Evolutionary conservation across 78 protist genomes (phyloP).

Genomic region (Acrasis kona): DNA sequence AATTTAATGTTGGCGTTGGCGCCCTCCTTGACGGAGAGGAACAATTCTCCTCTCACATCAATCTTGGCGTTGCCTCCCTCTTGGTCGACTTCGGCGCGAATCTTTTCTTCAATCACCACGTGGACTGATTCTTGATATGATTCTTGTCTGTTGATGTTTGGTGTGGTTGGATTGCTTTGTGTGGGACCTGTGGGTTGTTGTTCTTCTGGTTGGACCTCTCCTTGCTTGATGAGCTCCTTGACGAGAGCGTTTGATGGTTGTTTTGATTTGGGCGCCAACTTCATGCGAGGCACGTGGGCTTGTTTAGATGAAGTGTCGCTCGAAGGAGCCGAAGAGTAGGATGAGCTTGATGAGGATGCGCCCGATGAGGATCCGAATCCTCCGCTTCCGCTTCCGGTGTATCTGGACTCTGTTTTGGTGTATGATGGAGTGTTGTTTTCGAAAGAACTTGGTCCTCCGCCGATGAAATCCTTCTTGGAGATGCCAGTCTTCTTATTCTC

Average conservation of each 20-base stretch:
- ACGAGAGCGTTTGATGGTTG: too few relatives aligned
- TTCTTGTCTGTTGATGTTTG: not conserved
- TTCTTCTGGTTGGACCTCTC: not conserved
- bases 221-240: not conserved
- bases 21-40: slow-evolving; percentile 20
- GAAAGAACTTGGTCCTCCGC: too few relatives aligned
- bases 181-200: not conserved
- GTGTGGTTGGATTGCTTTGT: not conserved
- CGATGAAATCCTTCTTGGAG: not conserved
- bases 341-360: too few relatives aligned
- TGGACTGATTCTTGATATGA: not conserved
- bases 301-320: too few relatives aligned
- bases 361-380: too few relatives aligned
- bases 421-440: too few relatives aligned
- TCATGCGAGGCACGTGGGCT: too few relatives aligned
- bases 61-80: slow-evolving; percentile 38
- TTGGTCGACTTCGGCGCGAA: not conserved
- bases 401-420: too few relatives aligned
- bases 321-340: too few relatives aligned
- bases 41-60: slow-evolving; percentile 45
- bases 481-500: too few relatives aligned
- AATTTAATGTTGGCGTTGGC: not conserved
- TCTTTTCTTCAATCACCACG: slow-evolving; percentile 31
- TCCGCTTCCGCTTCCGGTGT: too few relatives aligned
- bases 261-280: too few relatives aligned